Evolutionary conservation across 129 eudicot species (phyloP), one percentile per base, ranked within the genome.

Genomic region (Lonicera japonica): DNA sequence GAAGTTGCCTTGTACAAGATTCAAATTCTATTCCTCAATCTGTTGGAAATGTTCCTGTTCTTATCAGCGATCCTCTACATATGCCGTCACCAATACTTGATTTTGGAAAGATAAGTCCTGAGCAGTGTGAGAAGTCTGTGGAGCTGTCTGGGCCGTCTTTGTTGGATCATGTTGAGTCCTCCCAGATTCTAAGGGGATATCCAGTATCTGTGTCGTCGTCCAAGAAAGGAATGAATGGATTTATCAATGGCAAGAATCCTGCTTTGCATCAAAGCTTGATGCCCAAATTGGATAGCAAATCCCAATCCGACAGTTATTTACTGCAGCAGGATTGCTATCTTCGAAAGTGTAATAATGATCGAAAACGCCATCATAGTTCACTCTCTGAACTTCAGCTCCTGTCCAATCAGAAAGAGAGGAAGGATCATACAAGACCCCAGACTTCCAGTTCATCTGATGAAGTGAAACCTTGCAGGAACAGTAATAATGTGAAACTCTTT

Each of bases 401-500:
- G 51, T 34, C 72, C 67, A 77, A 72, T 25, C n/a, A n/a, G n/a
- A 80, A 79, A 65, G 75, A 68, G 60, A 51, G 43, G 25, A 67
- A 60, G 17, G 64, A 63, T 17, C 23, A 25, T 61, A 29, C 41
- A 8, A 56, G 65, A 58, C 57, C 72, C 34, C 48, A 54, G 38
- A 58, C 77, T 48, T 11, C 68, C 25, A 57, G 85, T 64, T 77
- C 80, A 0, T 63, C 75, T 19, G 77, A 70, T 53, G 48, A 50
- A 21, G 86, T 80, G 39, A 80, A 72, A 45, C 86, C 88, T 29
- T 38, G 71, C 25, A 60, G 69, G 45, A 43, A 29, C 36, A 79
- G 60, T 54, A 90, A 90, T 56, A 86, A 82, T 76, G 90, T 91
- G 67, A 91, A 91, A 61, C 80, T 91, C 11, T 91, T 91, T 21